Conservation (phyloP, 371 early-diverging fungal species). For the Apophysomyces sp. region DNA sequence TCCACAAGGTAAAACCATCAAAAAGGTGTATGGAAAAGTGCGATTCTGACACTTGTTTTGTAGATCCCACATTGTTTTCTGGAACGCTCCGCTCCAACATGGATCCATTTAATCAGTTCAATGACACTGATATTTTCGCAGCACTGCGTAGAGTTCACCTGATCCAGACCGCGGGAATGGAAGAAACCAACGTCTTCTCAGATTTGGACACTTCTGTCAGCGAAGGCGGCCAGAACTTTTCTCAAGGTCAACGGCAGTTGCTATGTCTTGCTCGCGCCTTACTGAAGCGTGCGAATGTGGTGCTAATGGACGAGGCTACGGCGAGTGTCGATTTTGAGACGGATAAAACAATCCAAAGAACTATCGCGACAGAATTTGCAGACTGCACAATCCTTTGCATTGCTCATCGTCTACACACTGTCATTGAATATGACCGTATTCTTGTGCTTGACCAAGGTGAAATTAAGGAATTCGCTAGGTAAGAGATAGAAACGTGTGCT, state of each 20-base stretch:
- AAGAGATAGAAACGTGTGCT: not conserved
- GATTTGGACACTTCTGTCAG: slow-evolving; percentile 50
- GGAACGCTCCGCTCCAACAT: slow-evolving; percentile 62
- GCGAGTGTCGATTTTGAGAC: slow-evolving; percentile 62
- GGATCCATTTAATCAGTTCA: slow-evolving; percentile 54
- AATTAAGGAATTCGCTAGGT: slow-evolving; percentile 39
- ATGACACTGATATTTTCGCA: slow-evolving; percentile 62
- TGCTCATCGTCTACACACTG: slow-evolving; percentile 66
- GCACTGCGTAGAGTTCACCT: slow-evolving; percentile 52
- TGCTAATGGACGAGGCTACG: slow-evolving; percentile 52
- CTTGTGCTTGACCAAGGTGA: slow-evolving; percentile 43
- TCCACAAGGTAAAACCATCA: not conserved
- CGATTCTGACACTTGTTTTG: slow-evolving; percentile 56
- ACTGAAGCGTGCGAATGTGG: slow-evolving; percentile 39
- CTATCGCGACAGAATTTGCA: slow-evolving; percentile 59
- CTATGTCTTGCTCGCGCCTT: slow-evolving; percentile 76
- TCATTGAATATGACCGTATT: slow-evolving; percentile 52
- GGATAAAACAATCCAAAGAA: slow-evolving; percentile 61
- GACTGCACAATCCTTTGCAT: slow-evolving; percentile 65
- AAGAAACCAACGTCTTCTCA: slow-evolving; percentile 12
- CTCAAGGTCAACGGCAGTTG: slow-evolving; percentile 79
- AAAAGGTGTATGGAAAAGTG: slow-evolving; percentile 27
- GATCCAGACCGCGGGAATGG: slow-evolving; percentile 20
- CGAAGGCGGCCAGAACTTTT: slow-evolving; percentile 69
- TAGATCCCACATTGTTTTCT: slow-evolving; percentile 55